Base-by-base conservation (phyloP, 1,284 basidiomycete species). In the Ganoderma leucocontextum region DNA sequence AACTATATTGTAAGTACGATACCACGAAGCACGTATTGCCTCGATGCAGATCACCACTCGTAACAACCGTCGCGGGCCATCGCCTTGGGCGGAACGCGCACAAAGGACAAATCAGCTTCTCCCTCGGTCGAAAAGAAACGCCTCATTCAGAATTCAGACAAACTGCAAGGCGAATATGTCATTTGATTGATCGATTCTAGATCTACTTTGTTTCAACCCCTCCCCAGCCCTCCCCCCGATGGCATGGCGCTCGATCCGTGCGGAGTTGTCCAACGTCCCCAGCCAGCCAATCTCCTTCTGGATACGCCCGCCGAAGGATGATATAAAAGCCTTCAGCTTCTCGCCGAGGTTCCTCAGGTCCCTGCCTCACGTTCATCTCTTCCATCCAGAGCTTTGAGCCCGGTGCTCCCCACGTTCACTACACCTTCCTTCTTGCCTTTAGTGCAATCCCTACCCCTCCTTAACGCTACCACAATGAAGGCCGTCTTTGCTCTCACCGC, bases 341-440 rank as follows among this genome's bases (percentile, higher is more conserved):
- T 41, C 52, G 25, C 19, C 38, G 1, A n/a, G 5, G 2, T 15
- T 19, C 38, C 58, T 39, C 58, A 60, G 58, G 58, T 39, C 58
- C 58, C 22, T 60, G 36, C 58, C 38, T 42, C 58, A 42, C 58
- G 38, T 60, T 60, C 58, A 60, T 60, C 58, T 60, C 58, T 60
- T 38, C 58, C 58, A 60, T 60, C 58, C 58, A 60, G 58, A 60
- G 58, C 58, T n/a, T 60, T 41, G 58, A 60, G 58, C 58, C 58
- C 38, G 58, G 58, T 60, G 58, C 58, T 60, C 58, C 58, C 36
- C 58, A 60, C 58, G 41, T 60, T 60, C 58, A 10, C 58, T 39
- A 60, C 58, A 60, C 58, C 58, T 60, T 60, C 58, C 38, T 29
- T 22, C 13, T 39, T 60, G 38, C 38, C 38, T 60, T 60, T 60